These are phyloP conservation scores for Thermothielavioides terrestris DNA, from an alignment of 495 filamentous ascomycete genomes.

Conservation along the genomic window DNA sequence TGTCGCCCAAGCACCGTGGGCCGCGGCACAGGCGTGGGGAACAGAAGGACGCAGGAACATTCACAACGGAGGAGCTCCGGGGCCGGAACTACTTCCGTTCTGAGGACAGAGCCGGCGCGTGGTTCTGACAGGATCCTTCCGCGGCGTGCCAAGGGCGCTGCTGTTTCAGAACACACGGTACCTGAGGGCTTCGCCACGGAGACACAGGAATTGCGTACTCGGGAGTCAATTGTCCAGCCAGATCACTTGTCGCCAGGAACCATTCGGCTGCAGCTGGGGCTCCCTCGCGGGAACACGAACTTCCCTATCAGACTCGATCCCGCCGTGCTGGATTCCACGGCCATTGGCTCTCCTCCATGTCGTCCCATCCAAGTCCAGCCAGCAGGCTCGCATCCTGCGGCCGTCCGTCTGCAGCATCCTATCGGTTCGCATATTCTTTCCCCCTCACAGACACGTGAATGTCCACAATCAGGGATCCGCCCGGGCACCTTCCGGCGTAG, in stretches of 20 bases:
- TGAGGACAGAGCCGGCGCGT: not conserved
- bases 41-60: too few relatives aligned
- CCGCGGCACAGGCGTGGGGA: too few relatives aligned
- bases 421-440: not conserved
- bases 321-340: not conserved
- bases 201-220: too few relatives aligned
- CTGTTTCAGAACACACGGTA: constrained; percentile 10
- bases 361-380: constrained; percentile 3
- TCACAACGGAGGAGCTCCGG: not conserved
- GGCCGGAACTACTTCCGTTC: constrained; percentile 2
- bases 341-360: constrained; percentile 1
- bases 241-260: not conserved
- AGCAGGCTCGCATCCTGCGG: not conserved
- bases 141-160: constrained; percentile 10
- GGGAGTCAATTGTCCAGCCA: constrained; percentile 1
- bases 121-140: constrained; percentile 11
- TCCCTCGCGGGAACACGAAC: not conserved
- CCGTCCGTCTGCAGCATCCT: not conserved
- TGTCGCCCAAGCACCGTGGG: too few relatives aligned
- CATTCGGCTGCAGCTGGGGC: not conserved
- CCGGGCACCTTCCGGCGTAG: not conserved
- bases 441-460: too few relatives aligned
- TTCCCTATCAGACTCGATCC: constrained; percentile 8
- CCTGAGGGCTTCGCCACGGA: constrained; percentile 1
- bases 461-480: too few relatives aligned